These are phyloP conservation scores for Xanthoceras sorbifolium DNA, from an alignment of 345 rosid species.

Conservation along the genomic window DNA sequence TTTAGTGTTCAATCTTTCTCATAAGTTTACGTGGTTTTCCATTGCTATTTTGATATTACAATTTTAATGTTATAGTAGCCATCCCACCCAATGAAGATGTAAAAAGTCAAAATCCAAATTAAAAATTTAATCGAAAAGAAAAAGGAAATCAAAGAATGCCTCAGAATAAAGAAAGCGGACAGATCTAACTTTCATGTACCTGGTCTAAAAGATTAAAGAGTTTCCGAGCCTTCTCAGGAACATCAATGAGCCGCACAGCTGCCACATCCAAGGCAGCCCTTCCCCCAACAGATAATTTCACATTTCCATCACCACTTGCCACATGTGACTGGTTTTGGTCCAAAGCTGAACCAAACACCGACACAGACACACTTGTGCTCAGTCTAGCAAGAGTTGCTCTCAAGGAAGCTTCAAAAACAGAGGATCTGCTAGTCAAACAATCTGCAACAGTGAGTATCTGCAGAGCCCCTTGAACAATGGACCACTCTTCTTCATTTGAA, in stretches of 20 bases:
- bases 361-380: conserved; percentile 79
- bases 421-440: conserved; percentile 90
- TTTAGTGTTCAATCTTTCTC: neutral
- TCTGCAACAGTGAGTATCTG: conserved; percentile 97
- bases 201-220: conserved; percentile 85
- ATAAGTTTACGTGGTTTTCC: neutral
- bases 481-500: conserved; percentile 98
- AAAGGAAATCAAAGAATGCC: neutral
- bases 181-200: conserved; percentile 41
- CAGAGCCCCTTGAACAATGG: conserved; percentile 93
- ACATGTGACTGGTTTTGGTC: conserved; percentile 68
- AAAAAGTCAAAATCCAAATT: neutral
- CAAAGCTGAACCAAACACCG: conserved; percentile 68
- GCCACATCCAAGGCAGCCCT: conserved; percentile 93
- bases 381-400: conserved; percentile 91
- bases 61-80: neutral
- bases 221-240: conserved; percentile 83
- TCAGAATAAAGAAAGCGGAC: neutral
- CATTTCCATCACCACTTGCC: conserved; percentile 48
- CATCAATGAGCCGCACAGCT: conserved; percentile 77
- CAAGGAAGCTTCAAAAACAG: conserved; percentile 93
- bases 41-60: neutral
- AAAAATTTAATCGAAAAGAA: neutral
- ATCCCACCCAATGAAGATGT: neutral
- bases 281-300: conserved; percentile 57